Evolutionary conservation across 2,329 filamentous ascomycete species (phyloP), one percentile per base, ranked within the genome.

Genomic region (Pseudocercospora crystallina): DNA sequence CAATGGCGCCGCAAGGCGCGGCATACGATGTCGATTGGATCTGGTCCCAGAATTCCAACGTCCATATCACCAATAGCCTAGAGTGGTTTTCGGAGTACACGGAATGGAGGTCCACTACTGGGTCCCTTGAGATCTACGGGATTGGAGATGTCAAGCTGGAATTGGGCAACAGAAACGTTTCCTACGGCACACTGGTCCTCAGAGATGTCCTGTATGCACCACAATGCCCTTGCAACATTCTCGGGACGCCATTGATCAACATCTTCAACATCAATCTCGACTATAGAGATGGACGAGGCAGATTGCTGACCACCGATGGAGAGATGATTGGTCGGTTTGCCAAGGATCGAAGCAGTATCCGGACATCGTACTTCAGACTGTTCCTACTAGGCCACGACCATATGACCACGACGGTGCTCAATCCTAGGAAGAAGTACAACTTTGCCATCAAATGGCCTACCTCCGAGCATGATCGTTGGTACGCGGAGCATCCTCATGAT

Each of bases 1-100:
- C 42, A 39, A 61, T 62, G 59, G 29, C 59, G 13, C 59, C 59
- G 1, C 48, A 30, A 30, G 59, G 53, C 20, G 10, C 34, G 8
- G 51, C 47, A 1, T 61, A 60, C 29, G 38, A 56, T 36, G 40
- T 39, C 29, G 59, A 61, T 40, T 61, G 57, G 56, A 40, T 60
- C 34, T 55, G 47, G 44, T 56, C 49, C n/a, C 46, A 43, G 49
- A 38, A 50, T n/a, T 47, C 51, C 2, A 55, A 62, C 26, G 46
- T 57, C 11, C 58, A 61, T 40, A 39, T 58, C 35, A 56, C 56
- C 34, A 59, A 53, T 35, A 36, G 59, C 36, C 58, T 56, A 10
- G 56, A 56, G 26, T 59, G 56, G 56, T 62, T 61, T 38, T 48
- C 44, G 8, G 43, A 14, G 13, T 47, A 47, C 51, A 39, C 37